phyloP scores from a whole-genome alignment of 1,284 basidiomycete genomes.

The Boletus smithii region DNA sequence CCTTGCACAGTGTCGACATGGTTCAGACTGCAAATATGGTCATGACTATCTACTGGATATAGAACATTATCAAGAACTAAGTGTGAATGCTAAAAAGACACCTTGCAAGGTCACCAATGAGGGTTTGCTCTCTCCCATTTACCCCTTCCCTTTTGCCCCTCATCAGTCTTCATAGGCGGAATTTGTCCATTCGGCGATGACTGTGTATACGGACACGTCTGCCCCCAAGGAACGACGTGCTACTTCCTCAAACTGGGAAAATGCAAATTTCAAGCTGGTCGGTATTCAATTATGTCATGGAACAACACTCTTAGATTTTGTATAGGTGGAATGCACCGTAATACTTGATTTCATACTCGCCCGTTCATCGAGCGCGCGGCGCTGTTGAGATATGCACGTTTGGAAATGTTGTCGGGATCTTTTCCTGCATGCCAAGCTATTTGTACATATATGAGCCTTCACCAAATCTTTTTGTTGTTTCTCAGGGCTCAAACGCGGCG shows the following conservation, averaged over 20 bases:
- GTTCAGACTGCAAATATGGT: constrained; percentile 51
- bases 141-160: constrained; percentile 2
- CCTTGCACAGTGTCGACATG: constrained; percentile 53
- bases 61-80: constrained; percentile 50
- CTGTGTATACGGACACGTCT: constrained; percentile 61
- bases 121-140: constrained; percentile 33
- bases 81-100: constrained; percentile 52
- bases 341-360: constrained; percentile 14
- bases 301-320: constrained; percentile 15
- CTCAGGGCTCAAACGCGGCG: constrained; percentile 27
- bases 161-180: constrained; percentile 39
- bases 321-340: constrained; percentile 37
- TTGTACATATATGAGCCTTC: constrained; percentile 37
- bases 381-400: constrained; percentile 15
- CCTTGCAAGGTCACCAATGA: constrained; percentile 57
- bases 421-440: constrained; percentile 19
- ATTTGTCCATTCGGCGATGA: constrained; percentile 53
- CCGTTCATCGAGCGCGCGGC: constrained; percentile 7
- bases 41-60: constrained; percentile 55
- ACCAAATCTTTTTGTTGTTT: constrained; percentile 22
- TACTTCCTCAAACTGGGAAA: constrained; percentile 49
- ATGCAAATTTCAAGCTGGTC: constrained; percentile 60
- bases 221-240: constrained; percentile 48
- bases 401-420: constrained; percentile 13
- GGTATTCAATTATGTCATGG: constrained; percentile 23